phyloP scores from a whole-genome alignment of 345 rosid genomes.

The Punica granatum region DNA sequence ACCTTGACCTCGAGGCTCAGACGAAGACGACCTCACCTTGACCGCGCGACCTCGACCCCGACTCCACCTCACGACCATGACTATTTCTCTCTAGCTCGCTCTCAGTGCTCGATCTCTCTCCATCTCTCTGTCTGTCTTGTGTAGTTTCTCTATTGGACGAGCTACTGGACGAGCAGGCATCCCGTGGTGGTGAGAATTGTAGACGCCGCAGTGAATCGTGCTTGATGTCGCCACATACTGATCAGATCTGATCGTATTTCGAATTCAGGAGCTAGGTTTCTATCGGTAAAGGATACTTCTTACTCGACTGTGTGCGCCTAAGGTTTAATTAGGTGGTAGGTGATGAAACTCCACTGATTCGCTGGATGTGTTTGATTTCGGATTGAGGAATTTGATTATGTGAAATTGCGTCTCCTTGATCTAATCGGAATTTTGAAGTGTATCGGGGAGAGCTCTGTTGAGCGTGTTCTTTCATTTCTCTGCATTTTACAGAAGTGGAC shows the following conservation, averaged over 20 bases:
- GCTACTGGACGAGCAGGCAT: not conserved
- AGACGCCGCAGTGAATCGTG: not conserved
- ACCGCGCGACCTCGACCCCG: too few species aligned
- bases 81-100: not conserved
- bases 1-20: too few species aligned
- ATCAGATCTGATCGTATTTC: constrained; percentile 35
- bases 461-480: not conserved
- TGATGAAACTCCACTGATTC: not conserved
- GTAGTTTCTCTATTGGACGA: not conserved
- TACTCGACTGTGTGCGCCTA: not conserved
- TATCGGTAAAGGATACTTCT: not conserved
- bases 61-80: too few species aligned
- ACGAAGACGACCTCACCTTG: too few species aligned
- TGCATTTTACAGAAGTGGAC: not conserved
- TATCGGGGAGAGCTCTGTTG: not conserved
- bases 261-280: not conserved
- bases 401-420: not conserved
- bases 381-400: not conserved
- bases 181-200: not conserved
- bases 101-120: not conserved
- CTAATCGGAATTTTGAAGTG: not conserved
- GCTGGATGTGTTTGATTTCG: not conserved
- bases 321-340: not conserved
- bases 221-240: constrained; percentile 18
- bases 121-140: not conserved